Percentiles rank a stretch among this genome's conserved stretches.
Evolutionary conservation across 345 rosid genomes (phyloP).

Genomic region (Salix brachista): DNA sequence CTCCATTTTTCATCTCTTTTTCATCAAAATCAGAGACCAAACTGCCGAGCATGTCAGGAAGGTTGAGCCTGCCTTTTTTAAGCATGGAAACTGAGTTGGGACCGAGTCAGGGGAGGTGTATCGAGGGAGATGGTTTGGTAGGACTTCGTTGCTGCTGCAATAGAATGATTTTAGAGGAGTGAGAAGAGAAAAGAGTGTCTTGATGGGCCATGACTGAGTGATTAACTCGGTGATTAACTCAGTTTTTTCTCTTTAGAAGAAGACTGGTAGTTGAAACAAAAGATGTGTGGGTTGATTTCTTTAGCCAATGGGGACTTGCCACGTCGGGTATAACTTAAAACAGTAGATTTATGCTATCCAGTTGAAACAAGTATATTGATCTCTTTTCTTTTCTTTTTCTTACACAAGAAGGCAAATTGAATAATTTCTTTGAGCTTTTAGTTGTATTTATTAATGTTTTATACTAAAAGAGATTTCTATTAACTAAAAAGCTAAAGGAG

Average conservation of each 20-base stretch:
- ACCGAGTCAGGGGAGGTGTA: slow-evolving; percentile 15
- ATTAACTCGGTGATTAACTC: slow-evolving; percentile 1
- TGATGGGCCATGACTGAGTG: slow-evolving; percentile 8
- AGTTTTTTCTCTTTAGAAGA: background rate
- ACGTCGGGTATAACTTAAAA: background rate
- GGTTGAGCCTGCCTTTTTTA: slow-evolving; percentile 47
- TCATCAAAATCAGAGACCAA: slow-evolving; percentile 40
- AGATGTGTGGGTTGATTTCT: background rate
- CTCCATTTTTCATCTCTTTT: slow-evolving; percentile 28
- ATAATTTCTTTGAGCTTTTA: no score
- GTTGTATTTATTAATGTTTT: no score
- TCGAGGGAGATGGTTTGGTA: slow-evolving; percentile 2
- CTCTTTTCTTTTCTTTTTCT: no score
- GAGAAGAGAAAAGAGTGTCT: background rate
- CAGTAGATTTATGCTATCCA: background rate
- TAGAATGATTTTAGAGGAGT: background rate
- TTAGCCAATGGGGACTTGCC: background rate
- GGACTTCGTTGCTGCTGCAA: slow-evolving; percentile 10
- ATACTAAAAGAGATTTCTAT: no score
- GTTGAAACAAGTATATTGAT: no score
- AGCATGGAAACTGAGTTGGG: slow-evolving; percentile 32
- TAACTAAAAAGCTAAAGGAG: no score
- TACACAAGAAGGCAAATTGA: no score
- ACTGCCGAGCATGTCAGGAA: slow-evolving; percentile 51
- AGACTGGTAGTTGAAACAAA: slow-evolving; percentile 36